Conservation (phyloP, 176 grass and related monocot genomes). For the Calamus simplicifolius region DNA sequence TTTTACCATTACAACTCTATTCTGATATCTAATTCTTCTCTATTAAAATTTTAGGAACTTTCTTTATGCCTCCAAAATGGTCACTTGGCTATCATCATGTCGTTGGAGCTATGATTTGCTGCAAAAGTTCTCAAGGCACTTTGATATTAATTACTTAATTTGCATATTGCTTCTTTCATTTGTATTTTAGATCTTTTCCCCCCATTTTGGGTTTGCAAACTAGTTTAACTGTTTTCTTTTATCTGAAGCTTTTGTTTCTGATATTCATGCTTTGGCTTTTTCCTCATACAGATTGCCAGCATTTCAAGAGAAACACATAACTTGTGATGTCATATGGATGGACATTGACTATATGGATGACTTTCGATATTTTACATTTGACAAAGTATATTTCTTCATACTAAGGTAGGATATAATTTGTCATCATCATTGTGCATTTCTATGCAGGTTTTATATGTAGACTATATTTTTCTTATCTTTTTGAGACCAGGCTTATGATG, state of each 20-base stretch:
- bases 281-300: slow-evolving; percentile 60
- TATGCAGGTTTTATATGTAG: too few species aligned
- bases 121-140: slow-evolving; percentile 82
- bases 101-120: slow-evolving; percentile 86
- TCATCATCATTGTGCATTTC: background rate
- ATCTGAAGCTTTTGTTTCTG: too few species aligned
- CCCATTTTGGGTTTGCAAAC: too few species aligned
- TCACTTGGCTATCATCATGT: slow-evolving; percentile 95
- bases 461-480: too few species aligned
- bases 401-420: background rate
- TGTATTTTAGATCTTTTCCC: too few species aligned
- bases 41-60: slow-evolving; percentile 43
- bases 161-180: background rate
- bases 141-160: background rate
- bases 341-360: slow-evolving; percentile 99
- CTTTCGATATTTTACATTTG: slow-evolving; percentile 91
- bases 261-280: slow-evolving; percentile 9
- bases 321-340: slow-evolving; percentile 99
- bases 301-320: slow-evolving; percentile 84
- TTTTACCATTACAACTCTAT: background rate
- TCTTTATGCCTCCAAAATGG: slow-evolving; percentile 96
- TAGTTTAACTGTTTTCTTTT: too few species aligned
- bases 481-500: too few species aligned
- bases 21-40: background rate
- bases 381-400: slow-evolving; percentile 40